phyloP scores from a whole-genome alignment of 2,329 filamentous ascomycete species.

The Alternaria brassicae region DNA sequence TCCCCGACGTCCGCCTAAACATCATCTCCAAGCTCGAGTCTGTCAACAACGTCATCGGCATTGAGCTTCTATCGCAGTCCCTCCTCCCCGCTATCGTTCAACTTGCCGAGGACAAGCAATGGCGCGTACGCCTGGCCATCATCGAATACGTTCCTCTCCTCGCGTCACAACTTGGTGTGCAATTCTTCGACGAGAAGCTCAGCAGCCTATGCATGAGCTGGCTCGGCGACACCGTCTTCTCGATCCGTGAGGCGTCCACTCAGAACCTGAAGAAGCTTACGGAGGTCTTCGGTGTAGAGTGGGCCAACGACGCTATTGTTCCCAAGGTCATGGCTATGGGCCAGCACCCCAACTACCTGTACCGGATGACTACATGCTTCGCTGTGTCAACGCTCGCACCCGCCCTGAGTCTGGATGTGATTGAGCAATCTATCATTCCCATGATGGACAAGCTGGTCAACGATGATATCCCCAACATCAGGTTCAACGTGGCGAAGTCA shows the following conservation, averaged over 20 bases:
- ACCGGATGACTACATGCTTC: slow-evolving; percentile 99
- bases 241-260: slow-evolving; percentile 95
- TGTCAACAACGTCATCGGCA: slow-evolving; percentile 98
- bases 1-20: slow-evolving; percentile 95
- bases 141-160: slow-evolving; percentile 99
- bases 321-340: slow-evolving; percentile 99
- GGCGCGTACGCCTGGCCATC: slow-evolving; percentile 95
- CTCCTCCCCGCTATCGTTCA: slow-evolving; percentile 97
- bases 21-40: slow-evolving; percentile 99
- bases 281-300: slow-evolving; percentile 97
- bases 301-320: slow-evolving; percentile 96
- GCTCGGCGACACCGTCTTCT: slow-evolving; percentile 98
- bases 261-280: slow-evolving; percentile 98
- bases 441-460: slow-evolving; percentile 94
- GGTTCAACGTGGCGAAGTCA: slow-evolving; percentile 99
- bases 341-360: slow-evolving; percentile 96
- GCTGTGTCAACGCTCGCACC: slow-evolving; percentile 93
- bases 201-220: slow-evolving; percentile 97
- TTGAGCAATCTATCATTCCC: slow-evolving; percentile 89
- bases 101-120: slow-evolving; percentile 98
- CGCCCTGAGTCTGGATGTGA: slow-evolving; percentile 91
- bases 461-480: slow-evolving; percentile 98
- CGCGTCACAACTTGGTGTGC: slow-evolving; percentile 91
- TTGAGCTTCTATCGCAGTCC: slow-evolving; percentile 94
- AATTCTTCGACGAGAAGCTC: slow-evolving; percentile 98